phyloP scores from a whole-genome alignment of 495 filamentous ascomycete species.

The Parachaetomium inaequale region DNA sequence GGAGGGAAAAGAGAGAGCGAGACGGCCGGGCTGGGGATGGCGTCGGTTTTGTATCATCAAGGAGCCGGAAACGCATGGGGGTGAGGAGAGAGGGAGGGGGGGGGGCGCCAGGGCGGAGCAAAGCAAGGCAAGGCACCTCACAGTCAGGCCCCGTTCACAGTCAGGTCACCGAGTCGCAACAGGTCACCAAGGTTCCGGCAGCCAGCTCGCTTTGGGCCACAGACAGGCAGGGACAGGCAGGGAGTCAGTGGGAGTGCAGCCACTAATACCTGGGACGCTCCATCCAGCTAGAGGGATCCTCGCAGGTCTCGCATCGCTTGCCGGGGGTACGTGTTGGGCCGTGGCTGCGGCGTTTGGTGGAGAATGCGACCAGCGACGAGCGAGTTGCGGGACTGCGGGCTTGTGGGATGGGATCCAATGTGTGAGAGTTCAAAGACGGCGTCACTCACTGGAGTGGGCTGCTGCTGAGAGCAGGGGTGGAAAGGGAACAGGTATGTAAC shows the following conservation, averaged over 20 bases:
- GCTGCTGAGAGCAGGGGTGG: background rate
- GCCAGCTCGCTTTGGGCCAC: conserved; percentile 31
- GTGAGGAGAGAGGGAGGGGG: too few relatives aligned
- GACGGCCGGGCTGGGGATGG: conserved; percentile 21
- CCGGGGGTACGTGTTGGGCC: conserved; percentile 19
- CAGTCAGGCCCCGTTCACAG: conserved; percentile 13
- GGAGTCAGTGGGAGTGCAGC: conserved; percentile 16
- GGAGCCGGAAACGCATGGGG: conserved; percentile 6
- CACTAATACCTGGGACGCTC: conserved; percentile 12
- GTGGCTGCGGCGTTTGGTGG: conserved; percentile 19
- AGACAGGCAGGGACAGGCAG: conserved; percentile 22
- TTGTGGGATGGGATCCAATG: background rate
- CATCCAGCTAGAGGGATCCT: conserved; percentile 25
- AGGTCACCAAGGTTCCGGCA: conserved; percentile 22
- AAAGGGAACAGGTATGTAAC: conserved; percentile 1
- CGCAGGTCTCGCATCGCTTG: conserved; percentile 29
- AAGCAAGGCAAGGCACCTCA: conserved; percentile 26
- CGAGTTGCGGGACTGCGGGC: conserved; percentile 1
- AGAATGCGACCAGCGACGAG: conserved; percentile 9
- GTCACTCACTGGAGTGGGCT: background rate
- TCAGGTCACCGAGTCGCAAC: conserved; percentile 29
- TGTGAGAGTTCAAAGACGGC: conserved; percentile 10
- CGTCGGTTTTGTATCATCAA: conserved; percentile 34
- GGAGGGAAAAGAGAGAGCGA: conserved; percentile 5
- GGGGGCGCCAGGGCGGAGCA: conserved; percentile 22